Evolutionary conservation across 177 flowering plant species (phyloP).

Genomic region (Telopea speciosissima): DNA sequence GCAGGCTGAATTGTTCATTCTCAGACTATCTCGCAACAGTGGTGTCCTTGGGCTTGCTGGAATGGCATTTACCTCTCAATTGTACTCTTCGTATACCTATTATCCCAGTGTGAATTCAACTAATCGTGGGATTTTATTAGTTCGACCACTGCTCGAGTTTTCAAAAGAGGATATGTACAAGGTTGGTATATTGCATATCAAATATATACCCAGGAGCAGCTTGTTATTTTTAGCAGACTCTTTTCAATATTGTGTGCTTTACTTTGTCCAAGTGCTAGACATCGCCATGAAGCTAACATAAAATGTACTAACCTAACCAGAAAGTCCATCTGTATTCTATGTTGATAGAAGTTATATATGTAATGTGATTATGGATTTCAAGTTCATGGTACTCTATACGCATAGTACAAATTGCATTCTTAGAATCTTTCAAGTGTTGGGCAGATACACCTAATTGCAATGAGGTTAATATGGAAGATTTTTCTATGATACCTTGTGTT

Average conservation of each 20-base stretch:
- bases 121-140: conserved; percentile 48
- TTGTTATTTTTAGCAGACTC: not conserved
- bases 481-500: not conserved
- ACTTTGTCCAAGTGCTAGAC: not conserved
- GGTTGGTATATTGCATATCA: conserved; percentile 28
- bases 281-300: not conserved
- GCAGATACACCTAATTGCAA: too few relatives aligned
- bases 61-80: conserved; percentile 72
- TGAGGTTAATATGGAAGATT: not conserved
- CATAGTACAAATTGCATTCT: not conserved
- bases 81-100: conserved; percentile 37
- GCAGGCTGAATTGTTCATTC: conserved; percentile 90
- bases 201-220: not conserved
- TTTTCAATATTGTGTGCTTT: not conserved
- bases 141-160: conserved; percentile 75
- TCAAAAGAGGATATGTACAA: conserved; percentile 74
- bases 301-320: not conserved
- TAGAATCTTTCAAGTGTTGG: not conserved
- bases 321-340: not conserved
- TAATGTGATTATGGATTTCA: not conserved
- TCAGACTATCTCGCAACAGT: conserved; percentile 82
- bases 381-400: not conserved
- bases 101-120: conserved; percentile 22
- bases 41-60: conserved; percentile 96
- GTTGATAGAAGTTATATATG: too few relatives aligned